phyloP scores from a whole-genome alignment of 2,329 filamentous ascomycete species.

The Exserohilum rostratum region DNA sequence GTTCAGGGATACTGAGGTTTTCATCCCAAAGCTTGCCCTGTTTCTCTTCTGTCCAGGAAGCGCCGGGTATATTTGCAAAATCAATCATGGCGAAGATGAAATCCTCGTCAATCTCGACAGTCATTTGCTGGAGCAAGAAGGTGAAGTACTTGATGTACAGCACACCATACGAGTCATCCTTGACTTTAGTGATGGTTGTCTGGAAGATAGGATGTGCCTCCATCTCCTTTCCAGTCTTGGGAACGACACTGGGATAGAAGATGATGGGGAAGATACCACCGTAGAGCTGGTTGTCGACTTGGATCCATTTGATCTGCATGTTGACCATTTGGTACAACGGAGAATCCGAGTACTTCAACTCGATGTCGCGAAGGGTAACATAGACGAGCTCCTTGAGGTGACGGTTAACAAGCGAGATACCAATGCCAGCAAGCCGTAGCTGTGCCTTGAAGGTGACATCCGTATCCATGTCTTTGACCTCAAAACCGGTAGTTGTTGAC shows the following conservation, averaged over 20 bases:
- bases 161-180: conserved; percentile 97
- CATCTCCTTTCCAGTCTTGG: conserved; percentile 94
- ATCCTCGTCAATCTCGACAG: conserved; percentile 94
- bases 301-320: conserved; percentile 95
- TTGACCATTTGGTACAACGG: conserved; percentile 89
- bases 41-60: conserved; percentile 82
- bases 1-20: conserved; percentile 88
- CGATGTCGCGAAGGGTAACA: conserved; percentile 87
- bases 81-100: conserved; percentile 97
- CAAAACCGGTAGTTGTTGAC: conserved; percentile 74
- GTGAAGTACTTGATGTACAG: conserved; percentile 99
- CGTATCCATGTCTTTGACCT: conserved; percentile 90
- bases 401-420: conserved; percentile 90
- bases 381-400: conserved; percentile 93
- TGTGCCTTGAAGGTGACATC: conserved; percentile 89
- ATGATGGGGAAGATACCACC: conserved; percentile 98
- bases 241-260: conserved; percentile 95
- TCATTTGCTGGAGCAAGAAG: conserved; percentile 94
- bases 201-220: conserved; percentile 96
- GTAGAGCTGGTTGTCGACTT: conserved; percentile 98
- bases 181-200: conserved; percentile 88
- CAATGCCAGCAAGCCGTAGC: conserved; percentile 85
- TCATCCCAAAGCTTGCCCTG: conserved; percentile 90
- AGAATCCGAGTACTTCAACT: conserved; percentile 92
- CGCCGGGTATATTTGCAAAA: conserved; percentile 90